phyloP scores from a whole-genome alignment of 176 grass and related monocot species.

The Lolium rigidum region DNA sequence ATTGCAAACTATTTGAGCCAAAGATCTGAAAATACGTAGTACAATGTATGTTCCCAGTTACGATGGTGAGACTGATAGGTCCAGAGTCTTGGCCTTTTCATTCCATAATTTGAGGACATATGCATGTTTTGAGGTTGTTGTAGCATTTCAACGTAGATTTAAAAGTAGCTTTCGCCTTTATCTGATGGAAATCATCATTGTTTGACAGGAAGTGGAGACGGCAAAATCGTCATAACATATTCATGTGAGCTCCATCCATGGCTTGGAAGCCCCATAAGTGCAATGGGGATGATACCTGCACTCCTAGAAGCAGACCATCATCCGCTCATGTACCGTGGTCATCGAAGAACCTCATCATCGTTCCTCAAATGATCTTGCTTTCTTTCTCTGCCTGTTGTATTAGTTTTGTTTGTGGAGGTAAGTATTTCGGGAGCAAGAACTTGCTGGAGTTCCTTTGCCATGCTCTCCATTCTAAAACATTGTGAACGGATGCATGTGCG shows the following conservation, averaged over 20 bases:
- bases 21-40: not conserved
- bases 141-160: conserved; percentile 20
- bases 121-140: conserved; percentile 2
- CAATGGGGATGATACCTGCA: conserved; percentile 21
- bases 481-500: conserved; percentile 34
- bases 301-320: conserved; percentile 39
- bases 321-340: conserved; percentile 36
- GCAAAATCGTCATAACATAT: conserved; percentile 29
- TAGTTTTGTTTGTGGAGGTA: conserved; percentile 44
- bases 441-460: conserved; percentile 38
- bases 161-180: conserved; percentile 18
- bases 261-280: conserved; percentile 34
- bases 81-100: conserved; percentile 1
- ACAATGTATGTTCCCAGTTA: not conserved
- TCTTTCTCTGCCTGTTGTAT: conserved; percentile 43
- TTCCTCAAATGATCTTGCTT: conserved; percentile 41
- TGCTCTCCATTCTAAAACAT: conserved; percentile 38
- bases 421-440: conserved; percentile 38
- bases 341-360: not conserved
- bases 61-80: conserved; percentile 24
- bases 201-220: conserved; percentile 50
- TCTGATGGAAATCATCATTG: conserved; percentile 29
- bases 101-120: conserved; percentile 1
- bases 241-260: conserved; percentile 35
- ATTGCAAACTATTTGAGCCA: conserved; percentile 9